Evolutionary conservation across 768 basidiomycete species (phyloP).

Genomic region (Leucocoprinus birnbaumii): DNA sequence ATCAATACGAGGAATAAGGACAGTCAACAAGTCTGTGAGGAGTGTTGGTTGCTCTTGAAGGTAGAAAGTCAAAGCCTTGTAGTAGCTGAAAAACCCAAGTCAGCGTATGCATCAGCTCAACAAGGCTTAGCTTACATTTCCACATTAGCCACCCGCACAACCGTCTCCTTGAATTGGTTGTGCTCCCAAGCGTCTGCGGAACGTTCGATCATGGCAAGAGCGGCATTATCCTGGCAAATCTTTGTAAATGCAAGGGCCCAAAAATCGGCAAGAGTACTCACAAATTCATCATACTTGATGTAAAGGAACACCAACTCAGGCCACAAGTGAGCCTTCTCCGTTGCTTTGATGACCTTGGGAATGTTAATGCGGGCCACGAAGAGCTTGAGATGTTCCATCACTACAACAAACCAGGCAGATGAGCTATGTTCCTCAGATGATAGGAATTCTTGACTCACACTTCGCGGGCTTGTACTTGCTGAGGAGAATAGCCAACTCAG

Average conservation of each 20-base stretch:
- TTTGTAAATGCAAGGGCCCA: neutral
- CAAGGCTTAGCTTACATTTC: constrained; percentile 68
- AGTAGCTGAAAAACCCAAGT: constrained; percentile 63
- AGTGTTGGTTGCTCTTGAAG: constrained; percentile 91
- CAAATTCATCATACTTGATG: constrained; percentile 96
- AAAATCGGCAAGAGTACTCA: constrained; percentile 30
- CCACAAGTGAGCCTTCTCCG: constrained; percentile 97
- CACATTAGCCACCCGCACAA: constrained; percentile 94
- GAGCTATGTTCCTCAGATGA: neutral
- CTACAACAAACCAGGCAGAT: constrained; percentile 35
- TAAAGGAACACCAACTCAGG: constrained; percentile 98
- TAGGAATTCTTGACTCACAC: constrained; percentile 45
- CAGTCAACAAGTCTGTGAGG: constrained; percentile 89
- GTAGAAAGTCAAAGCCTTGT: constrained; percentile 94
- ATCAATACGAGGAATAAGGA: constrained; percentile 91
- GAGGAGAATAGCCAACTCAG: constrained; percentile 86
- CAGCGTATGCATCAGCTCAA: constrained; percentile 3
- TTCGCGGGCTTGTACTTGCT: constrained; percentile 96
- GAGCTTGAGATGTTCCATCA: constrained; percentile 98
- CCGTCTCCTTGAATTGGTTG: constrained; percentile 98
- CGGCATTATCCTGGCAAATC: constrained; percentile 80
- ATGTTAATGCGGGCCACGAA: constrained; percentile 97
- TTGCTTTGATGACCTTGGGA: constrained; percentile 96
- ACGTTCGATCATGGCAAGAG: constrained; percentile 97
- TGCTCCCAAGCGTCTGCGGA: constrained; percentile 99